Evolutionary conservation across 805 yeast species (phyloP), one percentile per base, ranked within the genome.

Genomic region (Kodamaea restingae): DNA sequence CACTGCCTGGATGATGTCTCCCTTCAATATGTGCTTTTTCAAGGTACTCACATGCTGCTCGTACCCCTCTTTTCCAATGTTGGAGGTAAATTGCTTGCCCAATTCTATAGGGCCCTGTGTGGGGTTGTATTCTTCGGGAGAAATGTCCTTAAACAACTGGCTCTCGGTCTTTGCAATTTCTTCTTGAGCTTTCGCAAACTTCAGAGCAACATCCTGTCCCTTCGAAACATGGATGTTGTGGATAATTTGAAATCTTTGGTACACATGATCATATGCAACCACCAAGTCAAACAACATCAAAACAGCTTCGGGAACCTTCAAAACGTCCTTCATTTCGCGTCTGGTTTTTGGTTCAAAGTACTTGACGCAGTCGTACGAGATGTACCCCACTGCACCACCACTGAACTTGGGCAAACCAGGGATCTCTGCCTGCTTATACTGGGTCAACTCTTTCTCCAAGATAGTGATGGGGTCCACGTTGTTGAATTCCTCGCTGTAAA

Each of bases 331-430:
- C 50, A 90, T 70, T 3, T 73, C 73, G 47, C 86, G 76, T 44
- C 73, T 75, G 1, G 98, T 91, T 50, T 74, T 81, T 43, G 99
- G 99, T 65, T 93, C 99, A 50, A 93, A 93, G 63, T 93, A 93
- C 58, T 88, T 85, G 55, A 93, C 84, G 69, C 99, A 93, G 61
- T 93, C 99, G 55, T 93, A 93, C 1, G 97, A 87, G 32, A 93
- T 80, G 58, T 88, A 93, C 2, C 99, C 99, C 39, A 91, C 75
- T 4, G 98, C 98, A 47, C 99, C 99, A 42, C 99, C 98, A 51
- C 90, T 81, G 42, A 88, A 67, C 46, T 75, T 77, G 10, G 96
- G 87, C 36, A 90, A 67, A 30, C 95, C 95, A 0, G 95, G 95
- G 36, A 87, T 65, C 50, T 76, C 80, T 1, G 90, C 87, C 54